Base-by-base conservation (phyloP, 768 basidiomycete species). In the Dictyophora rubrovolvata region DNA sequence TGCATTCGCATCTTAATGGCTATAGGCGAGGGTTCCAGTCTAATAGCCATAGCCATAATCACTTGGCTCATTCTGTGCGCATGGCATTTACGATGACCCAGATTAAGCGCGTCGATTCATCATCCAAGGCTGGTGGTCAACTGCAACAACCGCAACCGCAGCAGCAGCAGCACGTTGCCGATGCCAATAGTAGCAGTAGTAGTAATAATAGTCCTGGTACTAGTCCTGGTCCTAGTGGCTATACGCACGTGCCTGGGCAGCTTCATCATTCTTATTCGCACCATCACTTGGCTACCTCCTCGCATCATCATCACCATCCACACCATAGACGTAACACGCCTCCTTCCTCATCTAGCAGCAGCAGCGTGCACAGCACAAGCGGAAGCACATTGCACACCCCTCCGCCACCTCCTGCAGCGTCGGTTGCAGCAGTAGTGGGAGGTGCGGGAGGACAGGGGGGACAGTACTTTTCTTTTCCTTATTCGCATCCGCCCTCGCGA, bases 61-160 rank as follows among this genome's bases (percentile, higher is more conserved):
- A 88, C 66, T 79, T 94, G 37, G 89, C 88, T 4, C 87, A 90
- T 66, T 89, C 86, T 0, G 86, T 95, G 21, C 83, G 89, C 42
- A 77, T 85, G 34, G 93, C 92, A 52, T 96, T 96, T 63, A 90
- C 88, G 3, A 94, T 93, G 89, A 93, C 92, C 6, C 90, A 89
- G 0, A 90, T 92, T 42, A 79, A 79, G 55, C 61, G 67, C 18
- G 60, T 63, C 7, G 65, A 62, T 28, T 63, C 68, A 54, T 28
- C 28, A 28, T 28, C 28, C 28, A 49, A 55, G 60, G 65, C 68
- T n/a, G 42, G 42, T 42, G 14, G n/a, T 3, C 42, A 42, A 42
- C 12, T 12, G 42, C 52, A 65, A 55, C 63, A 55, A 62, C 61
- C 60, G 69, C 65, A 23, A 65, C 68, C 54, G 68, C 69, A 18